Conservation (phyloP, 768 basidiomycete species). For the Hygrocybe coccinea region DNA sequence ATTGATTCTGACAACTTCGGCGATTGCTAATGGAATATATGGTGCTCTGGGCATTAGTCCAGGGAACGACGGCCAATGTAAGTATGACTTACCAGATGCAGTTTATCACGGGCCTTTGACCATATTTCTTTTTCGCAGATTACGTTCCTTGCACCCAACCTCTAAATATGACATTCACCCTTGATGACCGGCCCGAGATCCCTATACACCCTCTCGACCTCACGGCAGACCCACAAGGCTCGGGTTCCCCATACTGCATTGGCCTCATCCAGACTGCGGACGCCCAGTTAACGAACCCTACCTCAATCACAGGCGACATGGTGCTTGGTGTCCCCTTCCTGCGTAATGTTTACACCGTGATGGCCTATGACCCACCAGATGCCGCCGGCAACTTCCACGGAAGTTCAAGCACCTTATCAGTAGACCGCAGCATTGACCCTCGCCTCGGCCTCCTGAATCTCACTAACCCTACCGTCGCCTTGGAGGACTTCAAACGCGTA, state of each 20-base stretch:
- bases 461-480: conserved; percentile 56
- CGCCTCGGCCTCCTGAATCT: conserved; percentile 58
- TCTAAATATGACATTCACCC: conserved; percentile 65
- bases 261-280: conserved; percentile 65
- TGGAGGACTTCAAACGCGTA: conserved; percentile 65
- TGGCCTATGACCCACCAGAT: conserved; percentile 56
- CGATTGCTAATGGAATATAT: conserved; percentile 71
- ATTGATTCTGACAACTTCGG: conserved; percentile 53
- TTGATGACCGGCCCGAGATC: conserved; percentile 53
- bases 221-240: conserved; percentile 40
- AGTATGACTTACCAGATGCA: conserved; percentile 25
- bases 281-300: conserved; percentile 32
- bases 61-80: conserved; percentile 58
- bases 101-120: background rate
- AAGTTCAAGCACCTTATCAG: conserved; percentile 10
- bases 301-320: conserved; percentile 53
- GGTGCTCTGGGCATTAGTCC: conserved; percentile 65
- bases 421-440: conserved; percentile 30
- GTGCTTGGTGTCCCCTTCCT: conserved; percentile 77
- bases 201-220: conserved; percentile 74
- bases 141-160: conserved; percentile 70
- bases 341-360: conserved; percentile 70
- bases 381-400: conserved; percentile 42
- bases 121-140: conserved; percentile 39
- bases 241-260: conserved; percentile 46